phyloP scores from a whole-genome alignment of 208 protist genomes.

The Crithidia fasciculata region DNA sequence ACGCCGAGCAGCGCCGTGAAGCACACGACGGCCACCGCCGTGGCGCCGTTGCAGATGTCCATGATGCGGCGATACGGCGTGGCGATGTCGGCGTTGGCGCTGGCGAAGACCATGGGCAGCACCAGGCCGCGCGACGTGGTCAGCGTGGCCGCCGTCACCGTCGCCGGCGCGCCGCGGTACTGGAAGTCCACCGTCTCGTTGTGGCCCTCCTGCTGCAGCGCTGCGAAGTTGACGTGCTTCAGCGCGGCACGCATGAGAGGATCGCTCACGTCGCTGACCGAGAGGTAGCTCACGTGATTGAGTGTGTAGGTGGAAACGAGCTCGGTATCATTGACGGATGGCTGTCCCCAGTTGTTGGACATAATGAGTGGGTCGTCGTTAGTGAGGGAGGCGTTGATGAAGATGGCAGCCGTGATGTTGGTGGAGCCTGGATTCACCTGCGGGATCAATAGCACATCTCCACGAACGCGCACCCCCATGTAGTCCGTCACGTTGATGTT shows the following conservation, averaged over 20 bases:
- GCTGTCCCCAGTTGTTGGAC: constrained; percentile 24
- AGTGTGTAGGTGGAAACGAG: neutral
- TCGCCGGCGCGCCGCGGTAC: neutral
- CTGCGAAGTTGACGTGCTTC: constrained; percentile 15
- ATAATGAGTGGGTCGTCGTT: neutral
- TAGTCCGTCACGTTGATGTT: neutral
- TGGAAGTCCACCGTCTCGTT: neutral
- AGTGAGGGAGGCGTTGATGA: neutral
- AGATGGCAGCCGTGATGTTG: neutral
- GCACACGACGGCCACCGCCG: neutral
- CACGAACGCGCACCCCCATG: neutral
- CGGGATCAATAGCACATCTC: neutral
- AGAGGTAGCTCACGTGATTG: neutral
- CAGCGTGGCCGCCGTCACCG: neutral
- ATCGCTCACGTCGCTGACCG: constrained; percentile 22
- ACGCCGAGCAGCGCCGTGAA: no score
- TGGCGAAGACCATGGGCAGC: neutral
- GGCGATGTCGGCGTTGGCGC: neutral
- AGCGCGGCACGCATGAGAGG: constrained; percentile 33
- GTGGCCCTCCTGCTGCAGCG: constrained; percentile 5
- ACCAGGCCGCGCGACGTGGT: neutral
- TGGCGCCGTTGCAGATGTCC: neutral
- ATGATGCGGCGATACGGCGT: neutral
- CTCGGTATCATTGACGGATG: neutral
- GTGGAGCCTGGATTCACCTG: no score